These are phyloP conservation scores for Moesziomyces sp. DNA, from an alignment of 1,284 basidiomycete genomes.

Conservation along the genomic window DNA sequence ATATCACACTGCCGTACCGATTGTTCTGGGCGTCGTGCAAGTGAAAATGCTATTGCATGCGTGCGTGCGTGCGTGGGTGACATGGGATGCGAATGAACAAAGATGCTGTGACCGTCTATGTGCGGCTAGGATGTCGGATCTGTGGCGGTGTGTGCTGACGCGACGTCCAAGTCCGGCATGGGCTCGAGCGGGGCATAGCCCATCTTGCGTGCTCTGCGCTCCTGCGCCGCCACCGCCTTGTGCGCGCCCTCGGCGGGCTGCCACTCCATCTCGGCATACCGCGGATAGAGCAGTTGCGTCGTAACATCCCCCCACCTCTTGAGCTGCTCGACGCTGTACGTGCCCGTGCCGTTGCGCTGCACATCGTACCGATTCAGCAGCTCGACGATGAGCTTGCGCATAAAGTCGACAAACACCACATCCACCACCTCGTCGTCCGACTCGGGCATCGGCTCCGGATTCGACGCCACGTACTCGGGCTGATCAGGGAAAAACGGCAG, in stretches of 20 bases:
- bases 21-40: no score
- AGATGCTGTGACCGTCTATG: no score
- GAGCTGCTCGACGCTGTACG: slow-evolving; percentile 44
- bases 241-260: slow-evolving; percentile 24
- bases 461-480: slow-evolving; percentile 63
- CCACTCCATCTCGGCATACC: slow-evolving; percentile 57
- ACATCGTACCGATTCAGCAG: slow-evolving; percentile 46
- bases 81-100: no score
- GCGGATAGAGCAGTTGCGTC: slow-evolving; percentile 61
- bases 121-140: no score
- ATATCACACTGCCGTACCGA: neutral
- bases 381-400: slow-evolving; percentile 35
- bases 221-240: slow-evolving; percentile 31
- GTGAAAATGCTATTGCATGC: no score
- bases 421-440: slow-evolving; percentile 45
- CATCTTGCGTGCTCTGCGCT: slow-evolving; percentile 39
- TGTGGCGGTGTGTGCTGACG: no score
- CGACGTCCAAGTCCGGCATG: neutral
- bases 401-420: slow-evolving; percentile 50
- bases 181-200: slow-evolving; percentile 23
- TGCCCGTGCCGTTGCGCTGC: slow-evolving; percentile 23
- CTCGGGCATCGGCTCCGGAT: slow-evolving; percentile 33
- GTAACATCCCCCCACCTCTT: slow-evolving; percentile 56
- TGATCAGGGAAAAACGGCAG: slow-evolving; percentile 50
- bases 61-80: no score